Evolutionary conservation across 2,329 filamentous ascomycete species (phyloP), one percentile per base, ranked within the genome.

Genomic region (Triangularia verruculosa): DNA sequence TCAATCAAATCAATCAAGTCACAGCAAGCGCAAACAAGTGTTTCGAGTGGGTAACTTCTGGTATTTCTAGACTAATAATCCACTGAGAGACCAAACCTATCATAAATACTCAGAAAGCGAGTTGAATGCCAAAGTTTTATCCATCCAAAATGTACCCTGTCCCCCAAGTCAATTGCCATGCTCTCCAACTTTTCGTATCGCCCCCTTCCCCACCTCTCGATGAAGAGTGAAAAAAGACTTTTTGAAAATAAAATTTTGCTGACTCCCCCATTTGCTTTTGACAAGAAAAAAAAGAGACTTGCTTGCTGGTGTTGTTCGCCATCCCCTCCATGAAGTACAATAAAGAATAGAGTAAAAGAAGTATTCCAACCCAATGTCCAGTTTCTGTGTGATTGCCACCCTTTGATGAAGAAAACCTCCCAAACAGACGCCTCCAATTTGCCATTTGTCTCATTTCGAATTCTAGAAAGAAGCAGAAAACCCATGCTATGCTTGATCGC

Each of bases 61-160:
- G 83, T 86, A 86, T 86, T 47, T 84, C 68, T 75, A 67, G 69
- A 68, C 54, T 76, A 78, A 47, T 47, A 47, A 63, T 67, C 51
- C 72, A 72, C 70, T 75, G n/a, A 73, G 72, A 77, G 73, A 47
- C 39, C 78, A 62, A 77, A 72, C 77, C 63, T 82, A 84, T 81
- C 78, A 27, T 81, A 78, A n/a, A 84, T 86, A 86, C 84, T 76
- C 84, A 87, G 83, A 86, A 83, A 86, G 84, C 84, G 83, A 85
- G 83, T 80, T 83, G 77, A 67, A 65, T 58, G 78, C 76, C 74
- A 71, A 72, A 68, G 71, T 76, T 74, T 70, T 73, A 43, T 58
- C 58, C 52, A 64, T 54, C 64, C 57, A 64, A 61, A 60, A 52
- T 32, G 53, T 59, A 47, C 39, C 39, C 39, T 47, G n/a, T 20